Conservation (phyloP, 2,329 filamentous ascomycete species). For the Colletotrichum sp. region DNA sequence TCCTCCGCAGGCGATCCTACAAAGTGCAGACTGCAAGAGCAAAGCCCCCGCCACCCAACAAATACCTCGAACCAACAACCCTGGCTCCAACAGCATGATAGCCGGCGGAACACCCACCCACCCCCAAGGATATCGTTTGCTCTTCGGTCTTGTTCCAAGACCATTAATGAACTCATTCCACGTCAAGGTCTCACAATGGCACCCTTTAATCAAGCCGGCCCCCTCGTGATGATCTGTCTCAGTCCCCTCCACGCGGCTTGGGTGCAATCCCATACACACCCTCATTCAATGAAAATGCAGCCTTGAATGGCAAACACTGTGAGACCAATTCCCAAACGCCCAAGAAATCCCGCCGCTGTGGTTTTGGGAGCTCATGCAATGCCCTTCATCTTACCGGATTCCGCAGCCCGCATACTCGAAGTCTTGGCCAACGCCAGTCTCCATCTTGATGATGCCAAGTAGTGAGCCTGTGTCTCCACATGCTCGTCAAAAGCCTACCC, state of each 20-base stretch:
- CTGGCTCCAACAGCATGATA: not conserved
- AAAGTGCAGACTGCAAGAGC: not conserved
- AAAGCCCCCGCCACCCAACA: not conserved
- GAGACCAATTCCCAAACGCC: not conserved
- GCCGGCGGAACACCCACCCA: not conserved
- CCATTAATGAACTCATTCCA: not conserved
- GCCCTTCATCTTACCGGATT: not conserved
- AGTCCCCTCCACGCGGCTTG: not conserved
- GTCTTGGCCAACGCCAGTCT: not conserved
- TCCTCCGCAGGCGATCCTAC: conserved; percentile 1
- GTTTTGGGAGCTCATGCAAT: not conserved
- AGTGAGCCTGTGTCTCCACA: not conserved
- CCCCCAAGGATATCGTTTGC: not conserved
- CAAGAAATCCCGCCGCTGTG: not conserved
- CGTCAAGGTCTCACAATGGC: not conserved
- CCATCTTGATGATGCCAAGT: not conserved
- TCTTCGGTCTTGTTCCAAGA: not conserved
- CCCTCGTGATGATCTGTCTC: not conserved
- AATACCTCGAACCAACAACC: not conserved
- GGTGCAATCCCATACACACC: not conserved
- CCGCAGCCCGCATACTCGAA: not conserved
- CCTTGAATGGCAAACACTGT: not conserved
- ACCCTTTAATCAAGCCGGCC: not conserved
- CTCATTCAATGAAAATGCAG: not conserved
- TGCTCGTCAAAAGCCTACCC: not conserved